phyloP scores from a whole-genome alignment of 306 rosid species.

The Datisca glomerata region DNA sequence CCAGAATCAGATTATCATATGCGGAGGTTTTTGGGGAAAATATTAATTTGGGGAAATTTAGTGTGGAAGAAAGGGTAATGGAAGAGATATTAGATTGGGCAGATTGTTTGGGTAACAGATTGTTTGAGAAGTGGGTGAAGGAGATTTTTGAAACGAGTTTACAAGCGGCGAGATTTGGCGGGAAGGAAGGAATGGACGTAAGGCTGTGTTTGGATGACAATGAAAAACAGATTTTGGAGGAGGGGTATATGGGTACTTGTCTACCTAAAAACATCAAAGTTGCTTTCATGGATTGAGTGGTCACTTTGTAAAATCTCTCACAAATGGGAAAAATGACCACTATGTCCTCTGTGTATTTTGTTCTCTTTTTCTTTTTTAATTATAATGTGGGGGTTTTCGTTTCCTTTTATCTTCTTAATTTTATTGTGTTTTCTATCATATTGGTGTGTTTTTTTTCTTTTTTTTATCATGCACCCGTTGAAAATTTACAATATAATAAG shows the following conservation, averaged over 20 bases:
- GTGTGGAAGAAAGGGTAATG: constrained; percentile 61
- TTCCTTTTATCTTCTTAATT: background rate
- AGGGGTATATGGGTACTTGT: constrained; percentile 67
- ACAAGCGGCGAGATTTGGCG: constrained; percentile 40
- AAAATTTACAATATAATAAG: background rate
- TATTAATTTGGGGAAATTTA: constrained; percentile 37
- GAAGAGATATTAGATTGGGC: constrained; percentile 48
- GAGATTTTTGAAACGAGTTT: constrained; percentile 68
- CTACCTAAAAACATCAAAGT: constrained; percentile 66
- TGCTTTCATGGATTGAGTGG: constrained; percentile 40
- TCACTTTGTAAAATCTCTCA: constrained; percentile 7
- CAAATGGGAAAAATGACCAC: background rate
- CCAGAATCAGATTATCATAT: constrained; percentile 40
- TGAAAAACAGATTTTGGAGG: constrained; percentile 46
- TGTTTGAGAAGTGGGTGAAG: constrained; percentile 87
- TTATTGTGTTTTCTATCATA: background rate
- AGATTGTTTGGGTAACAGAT: constrained; percentile 46
- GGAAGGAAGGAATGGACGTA: constrained; percentile 55
- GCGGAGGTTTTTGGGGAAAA: constrained; percentile 35
- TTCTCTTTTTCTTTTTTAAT: constrained; percentile 1
- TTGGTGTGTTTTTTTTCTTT: background rate
- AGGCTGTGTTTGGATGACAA: constrained; percentile 65
- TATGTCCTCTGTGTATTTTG: constrained; percentile 3
- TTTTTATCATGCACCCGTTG: background rate
- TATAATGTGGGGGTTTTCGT: constrained; percentile 1